Conservation (phyloP, 176 grass and related monocot genomes). For the Bromus sterilis region DNA sequence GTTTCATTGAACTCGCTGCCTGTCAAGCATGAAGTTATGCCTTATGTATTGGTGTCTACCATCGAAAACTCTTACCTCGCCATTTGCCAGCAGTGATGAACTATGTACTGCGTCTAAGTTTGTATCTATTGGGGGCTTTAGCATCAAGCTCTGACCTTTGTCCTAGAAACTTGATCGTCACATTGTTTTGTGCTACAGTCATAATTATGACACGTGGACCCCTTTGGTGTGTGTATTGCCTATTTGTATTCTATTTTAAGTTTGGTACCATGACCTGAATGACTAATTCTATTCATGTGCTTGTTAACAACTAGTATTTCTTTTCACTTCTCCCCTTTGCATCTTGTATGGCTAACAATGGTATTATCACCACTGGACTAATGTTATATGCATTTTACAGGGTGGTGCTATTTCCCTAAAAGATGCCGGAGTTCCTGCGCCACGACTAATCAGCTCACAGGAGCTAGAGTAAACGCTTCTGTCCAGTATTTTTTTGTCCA, state of each 20-base stretch:
- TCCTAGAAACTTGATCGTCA: neutral
- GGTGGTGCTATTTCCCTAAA: constrained; percentile 88
- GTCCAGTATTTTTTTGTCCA: neutral
- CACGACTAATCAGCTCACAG: constrained; percentile 76
- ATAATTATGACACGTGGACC: neutral
- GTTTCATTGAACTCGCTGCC: neutral
- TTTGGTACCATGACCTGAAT: neutral
- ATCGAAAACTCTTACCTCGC: neutral
- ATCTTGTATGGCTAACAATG: neutral
- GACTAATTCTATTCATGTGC: neutral
- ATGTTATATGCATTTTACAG: constrained; percentile 29
- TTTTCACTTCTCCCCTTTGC: neutral
- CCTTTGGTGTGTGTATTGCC: neutral
- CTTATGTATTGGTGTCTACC: neutral
- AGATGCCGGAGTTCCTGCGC: constrained; percentile 59
- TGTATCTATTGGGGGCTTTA: neutral
- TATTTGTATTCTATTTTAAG: neutral
- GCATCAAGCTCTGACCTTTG: neutral
- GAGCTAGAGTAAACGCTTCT: constrained; percentile 79
- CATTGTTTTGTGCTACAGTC: neutral
- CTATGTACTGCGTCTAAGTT: neutral
- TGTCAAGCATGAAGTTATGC: neutral
- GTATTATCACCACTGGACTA: neutral
- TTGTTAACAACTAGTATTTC: neutral
- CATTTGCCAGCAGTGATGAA: neutral